These are phyloP conservation scores for Suillus subaureus DNA, from an alignment of 768 basidiomycete genomes.

Conservation along the genomic window DNA sequence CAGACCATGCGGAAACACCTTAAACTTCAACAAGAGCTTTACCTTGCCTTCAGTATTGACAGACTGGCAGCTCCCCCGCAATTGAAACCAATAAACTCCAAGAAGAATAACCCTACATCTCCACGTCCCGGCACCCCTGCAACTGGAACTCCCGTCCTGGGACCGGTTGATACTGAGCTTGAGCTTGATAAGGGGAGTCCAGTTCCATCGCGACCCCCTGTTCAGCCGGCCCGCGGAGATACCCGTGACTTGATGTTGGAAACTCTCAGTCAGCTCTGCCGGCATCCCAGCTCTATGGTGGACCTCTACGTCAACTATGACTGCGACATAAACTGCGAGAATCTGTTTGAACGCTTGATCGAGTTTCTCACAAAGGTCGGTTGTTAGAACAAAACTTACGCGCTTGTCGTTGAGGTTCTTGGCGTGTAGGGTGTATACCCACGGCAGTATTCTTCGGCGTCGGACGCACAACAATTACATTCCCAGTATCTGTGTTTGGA, in stretches of 20 bases:
- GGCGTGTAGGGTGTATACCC: conserved; percentile 76
- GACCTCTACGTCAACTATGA: conserved; percentile 97
- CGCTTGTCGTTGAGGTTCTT: conserved; percentile 12
- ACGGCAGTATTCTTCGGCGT: conserved; percentile 54
- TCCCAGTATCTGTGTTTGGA: conserved; percentile 89
- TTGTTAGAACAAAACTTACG: neutral
- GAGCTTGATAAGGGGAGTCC: conserved; percentile 52
- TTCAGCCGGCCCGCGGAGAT: conserved; percentile 82
- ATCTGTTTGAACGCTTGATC: conserved; percentile 87
- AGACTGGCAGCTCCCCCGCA: conserved; percentile 67
- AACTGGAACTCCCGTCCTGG: conserved; percentile 44
- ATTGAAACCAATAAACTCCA: conserved; percentile 30
- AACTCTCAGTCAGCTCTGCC: conserved; percentile 77
- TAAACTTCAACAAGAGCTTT: conserved; percentile 94
- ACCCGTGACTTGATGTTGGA: conserved; percentile 90
- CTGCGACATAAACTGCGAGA: conserved; percentile 95
- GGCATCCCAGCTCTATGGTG: conserved; percentile 90
- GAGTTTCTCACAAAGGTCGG: conserved; percentile 86
- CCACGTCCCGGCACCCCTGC: conserved; percentile 55
- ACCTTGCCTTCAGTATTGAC: conserved; percentile 92
- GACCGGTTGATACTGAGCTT: conserved; percentile 37
- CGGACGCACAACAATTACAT: conserved; percentile 70
- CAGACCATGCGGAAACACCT: conserved; percentile 83
- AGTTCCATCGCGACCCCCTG: conserved; percentile 57
- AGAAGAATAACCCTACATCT: conserved; percentile 43